These are phyloP conservation scores for Yamadazyma phyllophila DNA, from an alignment of 805 yeast species.

Conservation along the genomic window DNA sequence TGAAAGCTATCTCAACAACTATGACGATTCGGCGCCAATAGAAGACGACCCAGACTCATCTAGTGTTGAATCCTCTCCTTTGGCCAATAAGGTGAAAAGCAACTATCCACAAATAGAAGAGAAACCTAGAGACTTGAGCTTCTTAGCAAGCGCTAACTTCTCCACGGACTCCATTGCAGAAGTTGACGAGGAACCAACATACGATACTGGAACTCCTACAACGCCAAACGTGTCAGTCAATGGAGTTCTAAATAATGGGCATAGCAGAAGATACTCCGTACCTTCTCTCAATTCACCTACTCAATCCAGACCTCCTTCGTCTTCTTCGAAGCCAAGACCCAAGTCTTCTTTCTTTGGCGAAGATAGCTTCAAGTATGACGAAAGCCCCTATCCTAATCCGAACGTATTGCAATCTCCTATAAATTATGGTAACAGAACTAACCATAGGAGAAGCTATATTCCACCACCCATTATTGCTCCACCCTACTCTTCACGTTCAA, in stretches of 20 bases:
- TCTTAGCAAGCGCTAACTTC: slow-evolving; percentile 39
- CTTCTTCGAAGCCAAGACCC: slow-evolving; percentile 28
- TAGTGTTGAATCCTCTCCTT: slow-evolving; percentile 11
- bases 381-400: slow-evolving; percentile 3
- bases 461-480: slow-evolving; percentile 18
- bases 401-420: slow-evolving; percentile 2
- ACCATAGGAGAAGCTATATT: slow-evolving; percentile 8
- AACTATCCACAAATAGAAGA: background rate
- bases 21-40: background rate
- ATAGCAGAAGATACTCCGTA: slow-evolving; percentile 19
- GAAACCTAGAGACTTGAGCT: slow-evolving; percentile 23
- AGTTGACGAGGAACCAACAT: slow-evolving; percentile 12
- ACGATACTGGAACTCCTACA: background rate
- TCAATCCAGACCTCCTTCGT: slow-evolving; percentile 11
- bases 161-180: slow-evolving; percentile 24
- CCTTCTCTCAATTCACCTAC: slow-evolving; percentile 19
- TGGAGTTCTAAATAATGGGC: slow-evolving; percentile 1
- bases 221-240: slow-evolving; percentile 4
- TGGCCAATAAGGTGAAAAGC: slow-evolving; percentile 1
- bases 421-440: background rate
- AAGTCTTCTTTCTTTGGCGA: slow-evolving; percentile 33
- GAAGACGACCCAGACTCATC: slow-evolving; percentile 7
- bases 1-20: background rate
- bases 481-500: slow-evolving; percentile 17
- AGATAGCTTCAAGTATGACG: slow-evolving; percentile 17